phyloP scores from a whole-genome alignment of 805 yeast genomes.

The Saccharomycopsis sp. region DNA sequence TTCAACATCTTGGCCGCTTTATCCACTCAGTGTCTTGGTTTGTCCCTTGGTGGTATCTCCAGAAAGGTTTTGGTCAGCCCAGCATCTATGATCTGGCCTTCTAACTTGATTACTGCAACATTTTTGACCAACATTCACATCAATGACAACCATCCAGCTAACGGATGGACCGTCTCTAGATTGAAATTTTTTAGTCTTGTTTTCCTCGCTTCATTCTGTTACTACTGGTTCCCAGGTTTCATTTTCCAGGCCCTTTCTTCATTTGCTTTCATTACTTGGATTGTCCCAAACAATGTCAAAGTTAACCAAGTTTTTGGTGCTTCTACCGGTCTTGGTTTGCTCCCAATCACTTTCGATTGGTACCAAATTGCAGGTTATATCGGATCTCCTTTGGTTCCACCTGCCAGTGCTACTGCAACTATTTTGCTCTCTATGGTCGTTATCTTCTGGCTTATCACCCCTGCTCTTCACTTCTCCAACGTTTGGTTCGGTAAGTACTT shows the following conservation, averaged over 20 bases:
- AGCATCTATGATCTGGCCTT: conserved; percentile 66
- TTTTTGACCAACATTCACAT: conserved; percentile 47
- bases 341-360: conserved; percentile 70
- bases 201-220: conserved; percentile 36
- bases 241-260: conserved; percentile 51
- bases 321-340: conserved; percentile 51
- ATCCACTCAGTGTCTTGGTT: conserved; percentile 59
- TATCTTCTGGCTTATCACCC: conserved; percentile 46
- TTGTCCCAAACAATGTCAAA: conserved; percentile 48
- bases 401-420: conserved; percentile 39
- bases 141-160: conserved; percentile 37
- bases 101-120: conserved; percentile 52
- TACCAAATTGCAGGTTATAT: conserved; percentile 47
- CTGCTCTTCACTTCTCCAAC: conserved; percentile 48
- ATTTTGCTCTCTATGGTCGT: conserved; percentile 42
- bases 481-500: conserved; percentile 53
- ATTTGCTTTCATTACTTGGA: conserved; percentile 64
- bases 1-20: conserved; percentile 45
- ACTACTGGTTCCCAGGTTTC: conserved; percentile 58
- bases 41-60: conserved; percentile 58
- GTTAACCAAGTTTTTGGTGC: conserved; percentile 63
- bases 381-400: conserved; percentile 62
- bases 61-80: conserved; percentile 57
- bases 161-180: conserved; percentile 57
- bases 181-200: conserved; percentile 41